Evolutionary conservation across 441 rosid species (phyloP).

Genomic region (Erodium trifolium): DNA sequence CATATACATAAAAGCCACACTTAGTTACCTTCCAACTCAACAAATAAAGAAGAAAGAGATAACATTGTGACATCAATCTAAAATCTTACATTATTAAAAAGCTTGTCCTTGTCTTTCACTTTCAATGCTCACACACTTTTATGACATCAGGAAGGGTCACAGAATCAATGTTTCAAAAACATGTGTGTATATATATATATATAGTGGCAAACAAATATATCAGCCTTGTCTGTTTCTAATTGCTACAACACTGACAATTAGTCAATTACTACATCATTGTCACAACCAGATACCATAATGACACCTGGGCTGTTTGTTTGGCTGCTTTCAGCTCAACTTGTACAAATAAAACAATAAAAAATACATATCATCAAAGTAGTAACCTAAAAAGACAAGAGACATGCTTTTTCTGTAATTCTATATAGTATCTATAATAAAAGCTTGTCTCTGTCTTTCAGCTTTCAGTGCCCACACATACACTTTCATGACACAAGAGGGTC

Average conservation of each 20-base stretch:
- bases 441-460: conserved; percentile 7
- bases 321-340: conserved; percentile 2
- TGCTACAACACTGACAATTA: background rate
- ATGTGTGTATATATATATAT: too few species aligned
- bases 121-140: background rate
- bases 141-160: background rate
- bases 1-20: background rate
- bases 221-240: background rate
- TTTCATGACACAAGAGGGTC: background rate
- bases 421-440: conserved; percentile 5
- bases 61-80: background rate
- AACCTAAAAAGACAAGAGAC: background rate
- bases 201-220: background rate
- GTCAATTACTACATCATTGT: conserved; percentile 4
- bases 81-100: background rate
- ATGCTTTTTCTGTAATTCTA: background rate
- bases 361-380: background rate
- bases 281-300: background rate
- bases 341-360: background rate
- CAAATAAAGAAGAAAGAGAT: background rate
- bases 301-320: background rate
- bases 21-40: background rate
- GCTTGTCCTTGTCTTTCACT: conserved; percentile 1
- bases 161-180: background rate
- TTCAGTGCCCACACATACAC: background rate